Conservation (phyloP, 2,329 filamentous ascomycete genomes). For the Sordariomycetes sp. region DNA sequence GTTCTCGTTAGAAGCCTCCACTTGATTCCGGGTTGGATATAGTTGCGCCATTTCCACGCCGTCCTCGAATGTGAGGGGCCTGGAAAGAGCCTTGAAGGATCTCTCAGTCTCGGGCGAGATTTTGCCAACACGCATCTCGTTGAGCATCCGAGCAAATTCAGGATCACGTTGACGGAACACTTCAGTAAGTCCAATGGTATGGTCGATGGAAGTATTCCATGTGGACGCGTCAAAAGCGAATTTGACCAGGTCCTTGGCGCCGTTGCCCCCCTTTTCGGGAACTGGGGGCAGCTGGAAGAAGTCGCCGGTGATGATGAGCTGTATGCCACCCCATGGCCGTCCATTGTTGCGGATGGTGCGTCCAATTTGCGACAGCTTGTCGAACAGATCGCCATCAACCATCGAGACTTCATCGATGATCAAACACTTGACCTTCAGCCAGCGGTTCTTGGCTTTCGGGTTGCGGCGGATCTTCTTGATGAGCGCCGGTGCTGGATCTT, state of each 20-base stretch:
- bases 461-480: slow-evolving; percentile 89
- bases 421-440: slow-evolving; percentile 80
- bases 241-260: slow-evolving; percentile 61
- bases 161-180: slow-evolving; percentile 93
- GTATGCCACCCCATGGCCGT: slow-evolving; percentile 89
- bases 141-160: slow-evolving; percentile 87
- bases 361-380: slow-evolving; percentile 87
- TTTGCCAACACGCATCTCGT: slow-evolving; percentile 89
- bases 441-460: slow-evolving; percentile 76
- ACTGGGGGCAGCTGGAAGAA: slow-evolving; percentile 97
- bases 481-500: slow-evolving; percentile 71
- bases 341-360: slow-evolving; percentile 82
- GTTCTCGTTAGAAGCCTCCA: slow-evolving; percentile 73
- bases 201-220: slow-evolving; percentile 87
- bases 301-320: slow-evolving; percentile 90
- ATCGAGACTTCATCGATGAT: slow-evolving; percentile 96
- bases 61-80: slow-evolving; percentile 65
- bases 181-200: slow-evolving; percentile 90
- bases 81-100: slow-evolving; percentile 64
- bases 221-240: slow-evolving; percentile 91
- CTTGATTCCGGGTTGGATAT: slow-evolving; percentile 84
- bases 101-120: slow-evolving; percentile 68
- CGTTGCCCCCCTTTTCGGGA: slow-evolving; percentile 58
- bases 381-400: slow-evolving; percentile 95
- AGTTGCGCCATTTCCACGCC: slow-evolving; percentile 68